Percentiles rank a stretch among this genome's conserved stretches.
phyloP scores from a whole-genome alignment of 2,329 filamentous ascomycete species.

The Penicillium sp. region DNA sequence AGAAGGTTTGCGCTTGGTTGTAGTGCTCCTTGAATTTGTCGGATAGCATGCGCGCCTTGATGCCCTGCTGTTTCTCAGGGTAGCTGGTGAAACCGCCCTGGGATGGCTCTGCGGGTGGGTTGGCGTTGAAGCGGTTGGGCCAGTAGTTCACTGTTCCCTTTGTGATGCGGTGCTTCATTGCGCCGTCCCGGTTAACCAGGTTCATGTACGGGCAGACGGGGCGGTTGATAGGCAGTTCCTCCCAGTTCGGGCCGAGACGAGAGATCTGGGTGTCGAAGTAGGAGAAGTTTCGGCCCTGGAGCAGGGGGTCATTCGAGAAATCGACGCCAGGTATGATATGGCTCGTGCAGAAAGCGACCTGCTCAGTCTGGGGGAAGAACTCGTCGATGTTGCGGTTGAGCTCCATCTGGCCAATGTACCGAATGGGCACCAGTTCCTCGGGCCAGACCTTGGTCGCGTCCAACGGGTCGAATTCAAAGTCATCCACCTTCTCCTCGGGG shows the following conservation, averaged over 20 bases:
- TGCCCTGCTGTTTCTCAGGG: constrained; percentile 64
- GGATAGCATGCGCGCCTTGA: constrained; percentile 62
- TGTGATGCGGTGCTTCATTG: constrained; percentile 70
- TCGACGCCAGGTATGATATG: constrained; percentile 79
- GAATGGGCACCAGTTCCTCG: constrained; percentile 72
- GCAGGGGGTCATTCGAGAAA: constrained; percentile 73
- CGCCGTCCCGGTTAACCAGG: constrained; percentile 74
- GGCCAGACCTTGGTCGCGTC: constrained; percentile 88
- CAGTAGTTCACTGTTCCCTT: constrained; percentile 77
- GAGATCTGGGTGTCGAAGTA: constrained; percentile 60
- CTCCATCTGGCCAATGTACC: constrained; percentile 77
- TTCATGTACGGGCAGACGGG: constrained; percentile 76
- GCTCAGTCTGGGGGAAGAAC: constrained; percentile 80
- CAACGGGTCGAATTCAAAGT: constrained; percentile 83
- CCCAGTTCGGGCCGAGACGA: constrained; percentile 72
- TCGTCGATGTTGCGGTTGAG: constrained; percentile 80
- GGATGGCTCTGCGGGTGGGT: constrained; percentile 62
- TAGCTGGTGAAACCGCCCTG: constrained; percentile 73
- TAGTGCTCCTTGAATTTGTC: constrained; percentile 49
- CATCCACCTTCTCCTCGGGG: constrained; percentile 68
- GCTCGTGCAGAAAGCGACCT: constrained; percentile 78
- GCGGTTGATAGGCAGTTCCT: constrained; percentile 75
- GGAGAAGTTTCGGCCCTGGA: constrained; percentile 71
- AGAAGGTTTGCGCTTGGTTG: constrained; percentile 43
- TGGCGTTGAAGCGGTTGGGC: constrained; percentile 69